Conservation (phyloP, 257 asterid genomes). For the Fraxinus excelsior region DNA sequence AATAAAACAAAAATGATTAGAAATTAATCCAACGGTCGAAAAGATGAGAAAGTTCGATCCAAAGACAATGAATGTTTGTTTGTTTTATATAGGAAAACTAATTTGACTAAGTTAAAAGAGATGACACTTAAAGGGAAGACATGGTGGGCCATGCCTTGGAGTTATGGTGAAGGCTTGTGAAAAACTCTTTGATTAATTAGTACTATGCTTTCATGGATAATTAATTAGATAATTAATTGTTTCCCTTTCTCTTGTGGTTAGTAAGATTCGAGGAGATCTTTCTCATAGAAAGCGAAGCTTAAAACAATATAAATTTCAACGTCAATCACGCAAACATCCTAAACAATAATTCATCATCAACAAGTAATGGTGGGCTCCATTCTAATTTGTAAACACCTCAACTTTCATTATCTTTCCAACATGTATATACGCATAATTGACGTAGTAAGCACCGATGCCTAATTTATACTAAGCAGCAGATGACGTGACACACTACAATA, state of each 20-base stretch:
- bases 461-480: too few relatives aligned
- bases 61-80: slow-evolving; percentile 21
- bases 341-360: slow-evolving; percentile 59
- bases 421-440: not conserved
- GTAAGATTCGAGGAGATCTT: slow-evolving; percentile 81
- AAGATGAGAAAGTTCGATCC: slow-evolving; percentile 9
- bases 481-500: too few relatives aligned
- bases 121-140: slow-evolving; percentile 41
- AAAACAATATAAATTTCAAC: slow-evolving; percentile 59
- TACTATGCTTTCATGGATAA: too few relatives aligned
- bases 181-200: slow-evolving; percentile 29
- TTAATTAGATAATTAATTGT: not conserved
- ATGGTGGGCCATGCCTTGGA: slow-evolving; percentile 63
- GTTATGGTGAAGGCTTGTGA: slow-evolving; percentile 71
- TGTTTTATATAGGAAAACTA: slow-evolving; percentile 16
- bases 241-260: slow-evolving; percentile 52
- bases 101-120: slow-evolving; percentile 27
- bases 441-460: too few relatives aligned
- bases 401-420: slow-evolving; percentile 28
- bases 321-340: slow-evolving; percentile 97
- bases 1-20: not conserved
- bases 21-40: slow-evolving; percentile 26
- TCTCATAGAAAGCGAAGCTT: slow-evolving; percentile 44
- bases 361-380: slow-evolving; percentile 65
- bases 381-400: slow-evolving; percentile 31